A percentile compares a stretch with the other conserved stretches of the same genome.
Conservation (phyloP, 805 yeast genomes). For the Yarrowia phangngaensis region DNA sequence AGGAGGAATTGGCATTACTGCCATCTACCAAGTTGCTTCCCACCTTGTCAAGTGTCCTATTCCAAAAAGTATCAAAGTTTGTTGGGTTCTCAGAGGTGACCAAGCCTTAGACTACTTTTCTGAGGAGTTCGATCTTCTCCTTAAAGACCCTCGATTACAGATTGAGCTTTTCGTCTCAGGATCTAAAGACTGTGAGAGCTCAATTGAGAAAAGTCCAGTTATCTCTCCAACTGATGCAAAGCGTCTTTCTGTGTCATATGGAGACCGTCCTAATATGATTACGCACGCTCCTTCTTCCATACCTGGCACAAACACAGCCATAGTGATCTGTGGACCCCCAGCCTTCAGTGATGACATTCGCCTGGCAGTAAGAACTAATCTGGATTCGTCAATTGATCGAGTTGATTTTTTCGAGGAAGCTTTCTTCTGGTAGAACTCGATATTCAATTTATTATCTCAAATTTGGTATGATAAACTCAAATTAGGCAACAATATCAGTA, state of each 20-base stretch:
- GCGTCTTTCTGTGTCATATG: conserved; percentile 37
- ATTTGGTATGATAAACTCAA: no score
- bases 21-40: conserved; percentile 47
- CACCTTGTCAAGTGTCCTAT: conserved; percentile 33
- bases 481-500: no score
- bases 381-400: conserved; percentile 42
- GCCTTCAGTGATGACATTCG: conserved; percentile 56
- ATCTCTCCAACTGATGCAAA: conserved; percentile 3
- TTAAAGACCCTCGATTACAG: conserved; percentile 8
- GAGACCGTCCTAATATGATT: conserved; percentile 33
- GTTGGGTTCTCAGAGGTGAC: conserved; percentile 60
- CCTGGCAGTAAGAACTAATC: conserved; percentile 44
- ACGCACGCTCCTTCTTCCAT: conserved; percentile 8
- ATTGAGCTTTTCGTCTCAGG: conserved; percentile 13
- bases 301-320: conserved; percentile 3
- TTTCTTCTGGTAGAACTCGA: conserved; percentile 52
- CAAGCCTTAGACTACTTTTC: conserved; percentile 50
- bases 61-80: conserved; percentile 7
- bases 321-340: conserved; percentile 55
- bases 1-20: conserved; percentile 66
- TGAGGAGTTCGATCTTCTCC: conserved; percentile 40
- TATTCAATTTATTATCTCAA: not conserved
- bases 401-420: conserved; percentile 65
- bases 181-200: not conserved
- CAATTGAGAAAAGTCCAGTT: not conserved